These are phyloP conservation scores for Osmozyma mogii DNA, from an alignment of 805 yeast species.

Conservation along the genomic window DNA sequence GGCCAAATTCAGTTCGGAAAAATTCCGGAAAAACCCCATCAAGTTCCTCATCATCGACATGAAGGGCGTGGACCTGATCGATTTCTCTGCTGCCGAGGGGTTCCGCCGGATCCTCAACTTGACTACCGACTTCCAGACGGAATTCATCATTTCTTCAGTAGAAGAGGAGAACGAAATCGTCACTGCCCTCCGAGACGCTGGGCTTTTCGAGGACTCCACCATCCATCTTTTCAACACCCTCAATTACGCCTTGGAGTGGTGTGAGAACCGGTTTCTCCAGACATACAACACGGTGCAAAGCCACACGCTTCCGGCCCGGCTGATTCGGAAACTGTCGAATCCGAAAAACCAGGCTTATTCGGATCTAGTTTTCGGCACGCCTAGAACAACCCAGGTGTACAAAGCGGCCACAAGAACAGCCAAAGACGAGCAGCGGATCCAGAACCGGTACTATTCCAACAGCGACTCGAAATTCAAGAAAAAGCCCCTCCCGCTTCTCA, in stretches of 20 bases:
- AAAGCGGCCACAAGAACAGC: conserved; percentile 44
- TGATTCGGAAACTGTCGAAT: neutral
- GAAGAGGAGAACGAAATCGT: conserved; percentile 57
- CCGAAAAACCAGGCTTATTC: conserved; percentile 15
- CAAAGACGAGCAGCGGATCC: conserved; percentile 32
- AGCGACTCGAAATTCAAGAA: conserved; percentile 25
- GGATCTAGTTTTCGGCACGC: conserved; percentile 37
- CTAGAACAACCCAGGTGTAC: conserved; percentile 44
- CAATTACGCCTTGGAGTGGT: conserved; percentile 91
- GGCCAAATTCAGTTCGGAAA: conserved; percentile 48
- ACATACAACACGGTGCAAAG: conserved; percentile 40
- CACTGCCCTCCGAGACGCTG: conserved; percentile 73
- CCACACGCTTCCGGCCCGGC: conserved; percentile 10
- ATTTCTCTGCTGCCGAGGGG: conserved; percentile 95
- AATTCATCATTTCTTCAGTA: conserved; percentile 73
- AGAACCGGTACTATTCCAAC: conserved; percentile 43
- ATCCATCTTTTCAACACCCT: conserved; percentile 68
- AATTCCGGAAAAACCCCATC: conserved; percentile 51
- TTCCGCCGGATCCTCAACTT: conserved; percentile 80
- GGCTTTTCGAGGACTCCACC: conserved; percentile 46
- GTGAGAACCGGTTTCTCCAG: conserved; percentile 81
- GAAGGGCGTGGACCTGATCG: conserved; percentile 72
- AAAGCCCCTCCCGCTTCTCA: conserved; percentile 56
- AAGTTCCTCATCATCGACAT: conserved; percentile 79
- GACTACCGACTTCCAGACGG: conserved; percentile 59